Base-by-base conservation (phyloP, 495 filamentous ascomycete species). In the Penicillium atrosanguineum region DNA sequence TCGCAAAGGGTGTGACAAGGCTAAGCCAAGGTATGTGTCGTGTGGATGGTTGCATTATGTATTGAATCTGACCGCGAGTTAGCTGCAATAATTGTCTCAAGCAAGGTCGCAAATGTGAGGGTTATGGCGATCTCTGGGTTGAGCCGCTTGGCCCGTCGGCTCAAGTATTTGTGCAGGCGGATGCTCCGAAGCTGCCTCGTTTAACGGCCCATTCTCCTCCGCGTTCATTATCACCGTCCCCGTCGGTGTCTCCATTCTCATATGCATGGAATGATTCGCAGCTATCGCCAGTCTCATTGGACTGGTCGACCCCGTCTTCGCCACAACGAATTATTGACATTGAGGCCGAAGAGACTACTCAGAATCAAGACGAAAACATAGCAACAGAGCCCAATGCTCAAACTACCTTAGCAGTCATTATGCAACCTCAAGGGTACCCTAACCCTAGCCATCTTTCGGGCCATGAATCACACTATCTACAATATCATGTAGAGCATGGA, bases 61-160 rank as follows among this genome's bases (percentile, higher is more conserved):
- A 55, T 20, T 28, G 4, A 40, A 29, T 47, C 14, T 52, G 42
- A 60, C 41, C 29, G 20, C 3, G 0, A 0, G 8, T 41, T 25
- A 77, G 74, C 44, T 77, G 74, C 44, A 66, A 65, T 26, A 73
- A 66, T 60, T 77, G 74, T 44, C 47, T 59, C 41, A 73, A 72
- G 34, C 57, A 72, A 46, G 74, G 72, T 6, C 60, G 70, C 29
- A 57, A 40, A 12, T 77, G 74, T 44, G 74, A 74, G 55, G 74
- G 74, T 36, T 77, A 77, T 62, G 63, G 68, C 6, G 73, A 69
- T n/a, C 65, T 75, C 39, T 77, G 74, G 74, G 67, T 69, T 48
- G 56, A 61, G 39, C 72, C 74, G 3, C 52, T 77, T 11, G 60
- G 68, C 16, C 72, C 71, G 16, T 64, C 66, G 1, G 61, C 70